Base-by-base conservation (phyloP, 2,329 filamentous ascomycete genomes). In the Dissoconium aciculare region DNA sequence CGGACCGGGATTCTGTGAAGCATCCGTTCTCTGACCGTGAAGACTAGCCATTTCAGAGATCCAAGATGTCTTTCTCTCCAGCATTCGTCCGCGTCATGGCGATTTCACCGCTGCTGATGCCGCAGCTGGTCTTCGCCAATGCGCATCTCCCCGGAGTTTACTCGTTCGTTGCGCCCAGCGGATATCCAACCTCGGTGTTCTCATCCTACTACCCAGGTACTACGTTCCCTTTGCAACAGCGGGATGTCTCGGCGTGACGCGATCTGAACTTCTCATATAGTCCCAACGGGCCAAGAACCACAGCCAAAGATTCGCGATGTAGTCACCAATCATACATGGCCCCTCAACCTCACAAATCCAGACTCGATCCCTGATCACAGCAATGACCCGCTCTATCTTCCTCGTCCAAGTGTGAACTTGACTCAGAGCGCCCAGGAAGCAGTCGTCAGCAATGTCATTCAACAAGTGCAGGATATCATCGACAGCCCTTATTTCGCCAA, bases 261-360 rank as follows among this genome's bases (percentile, higher is more conserved):
- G n/a, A n/a, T n/a, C n/a, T n/a, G n/a, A n/a, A n/a, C n/a, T n/a
- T n/a, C n/a, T n/a, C n/a, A n/a, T 23, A 49, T 58, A 32, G 53
- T 56, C 12, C 57, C 62, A 3, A 50, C 59, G 29, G 64, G 60
- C n/a, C 50, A 56, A 37, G 55, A 68, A 44, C 64, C 65, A n/a
- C 65, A 69, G 40, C 65, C 65, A 15, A 59, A 59, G 10, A 45
- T 74, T 3, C 38, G 23, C n/a, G 32, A 73, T 47, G 63, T 66
- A 0, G 51, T 71, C 15, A 46, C 70, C 27, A 65, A 71, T 38
- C 56, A 61, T 37, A 70, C 64, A 2, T 72, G 30, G 12, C 66
- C 65, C 1, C 50, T 59, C 17, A 66, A 69, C 37, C 46, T 73
- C 30, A 73, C 69, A 0, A 56, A 68, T 42, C 67, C 67, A 1